Evolutionary conservation across 257 asterid species (phyloP), one percentile per base, ranked within the genome.

Genomic region (Penstemon davidsonii): DNA sequence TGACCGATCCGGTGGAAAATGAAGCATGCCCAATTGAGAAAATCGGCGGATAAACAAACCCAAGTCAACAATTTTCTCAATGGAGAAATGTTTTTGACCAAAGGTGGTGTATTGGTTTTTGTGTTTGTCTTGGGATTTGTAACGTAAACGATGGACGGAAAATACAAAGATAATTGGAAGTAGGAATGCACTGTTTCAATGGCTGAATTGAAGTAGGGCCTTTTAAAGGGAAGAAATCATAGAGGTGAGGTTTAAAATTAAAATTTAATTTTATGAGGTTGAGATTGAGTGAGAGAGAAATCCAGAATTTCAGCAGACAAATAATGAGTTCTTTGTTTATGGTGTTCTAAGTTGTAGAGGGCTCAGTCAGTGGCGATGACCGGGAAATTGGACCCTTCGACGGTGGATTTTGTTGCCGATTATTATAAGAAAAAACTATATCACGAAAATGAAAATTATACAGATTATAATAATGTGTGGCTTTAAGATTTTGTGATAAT

Each of bases 201-300:
- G 55, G 76, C 46, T 64, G 64, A 71, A 8, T 44, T 61, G 54
- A 43, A 39, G 83, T 63, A 41, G 79, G 78, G 33, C 79, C 78
- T 68, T 19, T 4, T 36, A 69, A 15, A 19, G 5, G 19, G 4
- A 37, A 51, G 25, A 59, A 63, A 64, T 42, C 72, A 71, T 66
- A 43, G 47, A 62, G 19, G 59, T 42, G 49, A 1, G 60, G 2
- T 25, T 25, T 25, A 25, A 25, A 25, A 25, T 25, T 40, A 5
- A 33, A 6, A n/a, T 53, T 25, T 25, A 25, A 25, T 40, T 47
- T 25, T 77, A 15, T 55, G 83, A 62, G 86, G 89, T 39, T 62
- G 56, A 64, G 74, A 77, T 73, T 65, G 57, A 56, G 37, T 54
- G 8, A 6, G 50, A 13, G 11, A 42, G 47, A 11, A 51, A 67